phyloP scores from a whole-genome alignment of 306 rosid genomes.

The Vigna reflexopilosa region DNA sequence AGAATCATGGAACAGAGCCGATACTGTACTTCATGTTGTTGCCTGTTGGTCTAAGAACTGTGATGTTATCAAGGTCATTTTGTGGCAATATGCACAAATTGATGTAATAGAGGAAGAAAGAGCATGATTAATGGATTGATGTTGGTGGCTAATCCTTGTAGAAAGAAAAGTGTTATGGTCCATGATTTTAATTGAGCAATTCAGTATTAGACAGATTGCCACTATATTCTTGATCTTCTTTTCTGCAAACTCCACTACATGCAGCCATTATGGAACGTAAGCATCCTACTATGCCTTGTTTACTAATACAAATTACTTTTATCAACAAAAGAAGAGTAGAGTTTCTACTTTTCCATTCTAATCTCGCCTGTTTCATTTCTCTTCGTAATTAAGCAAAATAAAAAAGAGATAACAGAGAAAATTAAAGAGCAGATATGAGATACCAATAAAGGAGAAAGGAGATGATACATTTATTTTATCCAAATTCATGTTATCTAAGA shows the following conservation, averaged over 20 bases:
- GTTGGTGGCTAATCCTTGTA: background rate
- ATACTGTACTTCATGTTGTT: background rate
- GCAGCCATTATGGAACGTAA: background rate
- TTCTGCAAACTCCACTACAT: background rate
- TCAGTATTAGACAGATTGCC: background rate
- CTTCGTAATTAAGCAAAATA: background rate
- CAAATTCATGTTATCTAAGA: conserved; percentile 30
- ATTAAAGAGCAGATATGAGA: background rate
- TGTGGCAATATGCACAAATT: too few relatives aligned
- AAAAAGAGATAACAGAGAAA: background rate
- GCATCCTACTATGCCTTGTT: background rate
- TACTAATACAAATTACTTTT: background rate
- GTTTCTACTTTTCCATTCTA: background rate
- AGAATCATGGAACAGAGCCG: background rate
- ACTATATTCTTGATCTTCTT: background rate
- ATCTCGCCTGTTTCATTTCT: background rate
- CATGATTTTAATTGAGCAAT: background rate
- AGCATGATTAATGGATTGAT: background rate
- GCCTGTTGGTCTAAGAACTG: background rate
- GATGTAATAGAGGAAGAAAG: background rate
- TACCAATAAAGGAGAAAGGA: conserved; percentile 1
- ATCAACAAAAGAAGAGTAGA: background rate
- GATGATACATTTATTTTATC: conserved; percentile 22
- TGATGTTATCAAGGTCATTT: background rate
- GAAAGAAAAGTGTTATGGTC: background rate